These are phyloP conservation scores for Lactarius deliciosus DNA, from an alignment of 768 basidiomycete genomes.

Conservation along the genomic window DNA sequence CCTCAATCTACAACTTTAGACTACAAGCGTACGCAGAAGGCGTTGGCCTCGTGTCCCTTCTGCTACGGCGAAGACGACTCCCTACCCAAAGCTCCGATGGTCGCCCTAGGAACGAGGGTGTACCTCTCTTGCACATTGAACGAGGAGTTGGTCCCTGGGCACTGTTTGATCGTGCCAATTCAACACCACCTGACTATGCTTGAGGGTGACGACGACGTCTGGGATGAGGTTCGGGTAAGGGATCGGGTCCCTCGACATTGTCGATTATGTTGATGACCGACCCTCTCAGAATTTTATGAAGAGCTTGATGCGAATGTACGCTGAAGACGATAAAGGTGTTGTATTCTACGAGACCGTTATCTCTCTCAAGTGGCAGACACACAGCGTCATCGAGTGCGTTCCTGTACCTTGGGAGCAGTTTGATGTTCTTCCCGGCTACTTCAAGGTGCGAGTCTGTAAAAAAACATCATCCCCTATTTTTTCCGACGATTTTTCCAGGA, in stretches of 20 bases:
- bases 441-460: conserved; percentile 60
- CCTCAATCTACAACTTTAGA: conserved; percentile 47
- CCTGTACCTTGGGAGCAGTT: conserved; percentile 89
- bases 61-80: conserved; percentile 94
- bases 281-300: conserved; percentile 72
- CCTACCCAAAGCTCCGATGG: conserved; percentile 79
- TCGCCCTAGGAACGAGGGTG: conserved; percentile 87
- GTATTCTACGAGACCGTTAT: conserved; percentile 95
- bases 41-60: conserved; percentile 78
- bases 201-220: conserved; percentile 95
- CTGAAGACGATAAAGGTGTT: conserved; percentile 90
- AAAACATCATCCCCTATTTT: background rate
- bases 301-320: conserved; percentile 93
- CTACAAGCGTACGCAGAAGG: conserved; percentile 93
- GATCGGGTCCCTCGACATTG: background rate
- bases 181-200: conserved; percentile 90
- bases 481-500: conserved; percentile 51
- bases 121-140: conserved; percentile 88
- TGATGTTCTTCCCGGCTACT: conserved; percentile 88
- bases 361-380: conserved; percentile 81
- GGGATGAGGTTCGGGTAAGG: conserved; percentile 92
- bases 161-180: conserved; percentile 94
- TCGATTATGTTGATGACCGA: conserved; percentile 3
- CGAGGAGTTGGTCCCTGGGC: conserved; percentile 89
- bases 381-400: conserved; percentile 92